A percentile compares a stretch with the other conserved stretches of the same genome.
Conservation (phyloP, 2,329 filamentous ascomycete species). For the Stemphylium lycopersici region DNA sequence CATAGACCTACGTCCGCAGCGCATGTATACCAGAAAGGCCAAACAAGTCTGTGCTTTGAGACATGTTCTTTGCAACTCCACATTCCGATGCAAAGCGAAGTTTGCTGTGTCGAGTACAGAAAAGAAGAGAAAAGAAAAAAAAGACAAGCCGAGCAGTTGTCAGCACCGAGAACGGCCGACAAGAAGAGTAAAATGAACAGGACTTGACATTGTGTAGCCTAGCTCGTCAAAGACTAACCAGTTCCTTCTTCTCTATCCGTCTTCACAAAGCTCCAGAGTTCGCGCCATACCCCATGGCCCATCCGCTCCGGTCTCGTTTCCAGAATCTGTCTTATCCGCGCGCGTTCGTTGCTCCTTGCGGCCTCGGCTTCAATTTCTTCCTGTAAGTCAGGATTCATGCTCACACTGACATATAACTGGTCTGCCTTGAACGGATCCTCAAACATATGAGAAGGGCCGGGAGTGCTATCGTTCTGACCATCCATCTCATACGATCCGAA, state of each 20-base stretch:
- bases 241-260: slow-evolving; percentile 18
- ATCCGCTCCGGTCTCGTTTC: slow-evolving; percentile 18
- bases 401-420: neutral
- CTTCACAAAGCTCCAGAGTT: slow-evolving; percentile 32
- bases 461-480: slow-evolving; percentile 3
- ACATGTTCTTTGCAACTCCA: neutral
- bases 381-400: slow-evolving; percentile 13
- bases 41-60: no score
- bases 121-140: no score
- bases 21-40: no score
- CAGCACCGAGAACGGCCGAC: neutral
- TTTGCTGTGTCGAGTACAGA: no score
- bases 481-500: slow-evolving; percentile 17
- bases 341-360: slow-evolving; percentile 17
- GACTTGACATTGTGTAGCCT: no score
- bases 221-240: neutral
- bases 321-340: slow-evolving; percentile 18
- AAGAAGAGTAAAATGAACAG: neutral
- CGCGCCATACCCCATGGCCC: slow-evolving; percentile 21
- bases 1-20: neutral
- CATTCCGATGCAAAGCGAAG: neutral
- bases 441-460: neutral
- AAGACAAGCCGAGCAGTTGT: no score
- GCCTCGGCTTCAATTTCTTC: slow-evolving; percentile 21
- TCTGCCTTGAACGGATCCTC: slow-evolving; percentile 6